Base-by-base conservation (phyloP, 2,329 filamentous ascomycete genomes). In the Biscogniauxia mediterranea region DNA sequence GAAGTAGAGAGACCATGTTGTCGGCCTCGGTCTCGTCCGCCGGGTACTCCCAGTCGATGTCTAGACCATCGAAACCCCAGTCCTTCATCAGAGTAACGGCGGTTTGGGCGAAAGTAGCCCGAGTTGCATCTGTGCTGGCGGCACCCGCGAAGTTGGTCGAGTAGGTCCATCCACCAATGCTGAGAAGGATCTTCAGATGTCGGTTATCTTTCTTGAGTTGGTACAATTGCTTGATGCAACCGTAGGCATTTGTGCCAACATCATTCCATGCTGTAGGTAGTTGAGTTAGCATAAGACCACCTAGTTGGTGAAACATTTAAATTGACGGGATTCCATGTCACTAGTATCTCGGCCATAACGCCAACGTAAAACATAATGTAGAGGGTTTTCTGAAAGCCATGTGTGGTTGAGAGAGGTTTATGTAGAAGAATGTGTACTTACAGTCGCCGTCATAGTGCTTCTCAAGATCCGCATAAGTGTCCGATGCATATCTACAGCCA, bases 131-230 rank as follows among this genome's bases (percentile, higher is more conserved):
- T 0, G 88, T 89, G 62, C 85, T 86, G 9, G 88, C 86, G 0
- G 88, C 88, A 1, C 80, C 79, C 0, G 90, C 81, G 72, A 96
- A 94, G 74, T 92, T 91, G 67, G 83, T 78, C 1, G 90, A 92
- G 76, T 91, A 95, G 0, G 90, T 93, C 90, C 90, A 96, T 28
- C 93, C 92, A 54, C 93, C 93, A 65, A 97, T 92, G 54, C 86
- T 91, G 3, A 96, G 82, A 21, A 96, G 80, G 1, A 89, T 82
- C 72, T 96, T 96, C 58, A 96, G 75, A 54, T 91, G 85, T 17
- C 92, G 87, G 74, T 96, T 89, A 60, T 81, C 75, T 74, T 93
- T 88, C 78, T 96, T 96, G 52, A 92, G 80, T 7, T 91, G 77
- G 72, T 85, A 92, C 0, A 96, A 80, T 70, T 96, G 91, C 77